Conservation (phyloP, 495 filamentous ascomycete genomes). For the Talaromyces liani region DNA sequence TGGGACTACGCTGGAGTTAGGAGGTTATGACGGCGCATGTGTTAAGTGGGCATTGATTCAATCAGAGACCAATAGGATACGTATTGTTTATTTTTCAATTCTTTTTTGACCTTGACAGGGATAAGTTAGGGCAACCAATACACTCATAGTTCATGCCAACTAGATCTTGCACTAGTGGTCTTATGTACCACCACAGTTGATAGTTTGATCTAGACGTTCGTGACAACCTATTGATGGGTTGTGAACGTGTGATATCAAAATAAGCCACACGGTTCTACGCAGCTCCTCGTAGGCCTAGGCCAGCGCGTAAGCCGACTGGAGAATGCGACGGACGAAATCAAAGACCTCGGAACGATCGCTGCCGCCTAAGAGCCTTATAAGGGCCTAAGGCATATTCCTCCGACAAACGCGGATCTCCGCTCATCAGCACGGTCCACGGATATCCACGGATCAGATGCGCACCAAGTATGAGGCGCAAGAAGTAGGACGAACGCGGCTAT, state of each 20-base stretch:
- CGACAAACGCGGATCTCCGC: not conserved
- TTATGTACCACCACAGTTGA: not conserved
- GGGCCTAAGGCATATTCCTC: not conserved
- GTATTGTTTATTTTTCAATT: not conserved
- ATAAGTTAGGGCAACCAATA: not conserved
- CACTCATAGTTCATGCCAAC: not conserved
- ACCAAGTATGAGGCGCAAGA: not conserved
- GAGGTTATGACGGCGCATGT: not conserved
- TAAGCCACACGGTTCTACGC: too few species aligned
- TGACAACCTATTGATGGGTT: too few species aligned
- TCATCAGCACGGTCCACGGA: not conserved
- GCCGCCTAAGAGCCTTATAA: not conserved
- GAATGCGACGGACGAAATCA: not conserved
- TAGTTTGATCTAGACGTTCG: not conserved
- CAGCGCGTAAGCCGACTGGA: not conserved
- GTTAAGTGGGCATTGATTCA: not conserved
- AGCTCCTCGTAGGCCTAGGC: not conserved
- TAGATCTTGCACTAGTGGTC: not conserved
- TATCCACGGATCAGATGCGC: not conserved
- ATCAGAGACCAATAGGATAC: not conserved
- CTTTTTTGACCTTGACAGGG: not conserved
- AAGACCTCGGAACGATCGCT: not conserved
- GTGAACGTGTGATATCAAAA: too few species aligned
- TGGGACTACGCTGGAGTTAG: not conserved
- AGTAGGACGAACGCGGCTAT: not conserved